Percentiles rank a stretch among this genome's conserved stretches.
These are phyloP conservation scores for Cystofilobasidium capitatum DNA, from an alignment of 768 basidiomycete genomes.

Conservation along the genomic window DNA sequence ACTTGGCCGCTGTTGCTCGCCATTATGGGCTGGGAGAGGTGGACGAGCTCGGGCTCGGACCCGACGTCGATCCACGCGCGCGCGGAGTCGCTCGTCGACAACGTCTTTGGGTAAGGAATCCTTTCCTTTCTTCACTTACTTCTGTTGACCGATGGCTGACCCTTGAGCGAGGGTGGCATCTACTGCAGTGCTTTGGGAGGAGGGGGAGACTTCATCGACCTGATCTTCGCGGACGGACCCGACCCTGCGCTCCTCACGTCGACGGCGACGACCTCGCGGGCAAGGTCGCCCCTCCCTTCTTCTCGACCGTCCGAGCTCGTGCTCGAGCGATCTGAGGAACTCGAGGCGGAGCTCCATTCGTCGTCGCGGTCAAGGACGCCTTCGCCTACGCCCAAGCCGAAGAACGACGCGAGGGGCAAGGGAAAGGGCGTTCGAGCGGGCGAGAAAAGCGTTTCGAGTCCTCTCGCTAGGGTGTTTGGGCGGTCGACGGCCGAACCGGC, in stretches of 20 bases:
- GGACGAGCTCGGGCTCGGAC: slow-evolving; percentile 25
- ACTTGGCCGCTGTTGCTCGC: slow-evolving; percentile 65
- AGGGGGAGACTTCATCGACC: slow-evolving; percentile 18
- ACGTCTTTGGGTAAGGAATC: slow-evolving; percentile 7
- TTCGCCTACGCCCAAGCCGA: not conserved
- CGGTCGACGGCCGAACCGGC: not conserved
- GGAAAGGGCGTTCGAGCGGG: not conserved
- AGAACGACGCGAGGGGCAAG: not conserved
- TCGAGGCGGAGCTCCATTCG: not conserved
- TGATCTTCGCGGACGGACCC: not conserved
- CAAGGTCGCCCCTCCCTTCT: not conserved
- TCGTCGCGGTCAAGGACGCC: not conserved
- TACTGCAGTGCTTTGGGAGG: slow-evolving; percentile 11
- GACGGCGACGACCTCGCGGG: not conserved
- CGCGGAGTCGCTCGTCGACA: slow-evolving; percentile 2
- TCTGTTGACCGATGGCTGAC: not conserved
- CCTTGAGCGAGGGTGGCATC: not conserved
- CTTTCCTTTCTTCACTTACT: not conserved
- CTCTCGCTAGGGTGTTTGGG: slow-evolving; percentile 15
- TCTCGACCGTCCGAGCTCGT: not conserved
- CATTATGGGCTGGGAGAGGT: slow-evolving; percentile 72
- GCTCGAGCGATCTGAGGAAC: slow-evolving; percentile 5
- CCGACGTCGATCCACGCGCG: not conserved
- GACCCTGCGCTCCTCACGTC: not conserved
- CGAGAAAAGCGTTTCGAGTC: not conserved